Conservation (phyloP, 2,329 filamentous ascomycete genomes). For the Fusarium sp. region DNA sequence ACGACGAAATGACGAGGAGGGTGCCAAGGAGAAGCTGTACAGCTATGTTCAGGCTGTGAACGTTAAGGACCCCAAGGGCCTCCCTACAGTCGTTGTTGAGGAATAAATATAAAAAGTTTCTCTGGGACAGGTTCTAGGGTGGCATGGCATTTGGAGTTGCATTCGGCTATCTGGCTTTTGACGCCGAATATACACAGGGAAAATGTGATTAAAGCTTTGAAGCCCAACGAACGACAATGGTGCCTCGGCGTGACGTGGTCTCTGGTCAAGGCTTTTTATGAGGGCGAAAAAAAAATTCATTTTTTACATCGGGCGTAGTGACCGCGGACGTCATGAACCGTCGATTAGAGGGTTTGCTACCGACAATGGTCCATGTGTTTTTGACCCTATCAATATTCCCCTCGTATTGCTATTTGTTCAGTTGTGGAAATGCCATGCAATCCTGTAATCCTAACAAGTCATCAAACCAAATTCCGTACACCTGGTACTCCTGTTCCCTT, state of each 20-base stretch:
- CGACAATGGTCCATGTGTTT: slow-evolving; percentile 43
- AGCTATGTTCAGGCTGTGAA: slow-evolving; percentile 99
- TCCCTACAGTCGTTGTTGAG: slow-evolving; percentile 89
- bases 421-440: slow-evolving; percentile 46
- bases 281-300: slow-evolving; percentile 38
- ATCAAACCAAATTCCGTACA: slow-evolving; percentile 45
- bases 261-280: slow-evolving; percentile 36
- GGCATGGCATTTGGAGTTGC: slow-evolving; percentile 59
- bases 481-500: slow-evolving; percentile 56
- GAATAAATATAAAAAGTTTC: slow-evolving; percentile 62
- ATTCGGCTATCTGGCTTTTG: slow-evolving; percentile 57
- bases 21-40: slow-evolving; percentile 99
- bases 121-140: slow-evolving; percentile 55
- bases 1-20: slow-evolving; percentile 99
- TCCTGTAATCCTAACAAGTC: slow-evolving; percentile 47
- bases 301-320: slow-evolving; percentile 34
- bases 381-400: slow-evolving; percentile 35
- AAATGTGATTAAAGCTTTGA: slow-evolving; percentile 49
- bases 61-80: slow-evolving; percentile 98
- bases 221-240: slow-evolving; percentile 41
- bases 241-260: slow-evolving; percentile 44
- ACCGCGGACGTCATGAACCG: slow-evolving; percentile 36
- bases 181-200: slow-evolving; percentile 52
- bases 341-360: slow-evolving; percentile 42
- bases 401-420: slow-evolving; percentile 28